These are phyloP conservation scores for Sporothrix phasma DNA, from an alignment of 2,329 filamentous ascomycete genomes.

Conservation along the genomic window DNA sequence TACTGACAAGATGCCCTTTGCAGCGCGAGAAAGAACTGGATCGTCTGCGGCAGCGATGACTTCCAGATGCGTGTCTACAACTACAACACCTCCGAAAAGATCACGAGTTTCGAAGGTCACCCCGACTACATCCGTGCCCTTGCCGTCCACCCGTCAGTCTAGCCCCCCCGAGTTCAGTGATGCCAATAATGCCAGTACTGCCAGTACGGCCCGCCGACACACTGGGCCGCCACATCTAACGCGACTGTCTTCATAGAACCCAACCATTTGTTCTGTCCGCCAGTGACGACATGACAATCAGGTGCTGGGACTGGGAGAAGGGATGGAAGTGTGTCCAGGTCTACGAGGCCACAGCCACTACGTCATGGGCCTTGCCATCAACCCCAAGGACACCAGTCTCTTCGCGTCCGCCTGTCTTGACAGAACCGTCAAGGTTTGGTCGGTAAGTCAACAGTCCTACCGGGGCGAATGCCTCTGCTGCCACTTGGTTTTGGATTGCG, in stretches of 20 bases:
- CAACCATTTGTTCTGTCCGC: slow-evolving; percentile 94
- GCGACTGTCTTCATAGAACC: slow-evolving; percentile 32
- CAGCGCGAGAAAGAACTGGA: slow-evolving; percentile 91
- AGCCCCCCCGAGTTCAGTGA: too few species aligned
- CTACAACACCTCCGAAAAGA: slow-evolving; percentile 99
- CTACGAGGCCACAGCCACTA: slow-evolving; percentile 89
- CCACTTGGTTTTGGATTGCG: background rate
- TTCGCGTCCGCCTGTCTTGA: slow-evolving; percentile 92
- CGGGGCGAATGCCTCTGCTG: background rate
- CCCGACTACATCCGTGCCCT: slow-evolving; percentile 98
- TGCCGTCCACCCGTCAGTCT: slow-evolving; percentile 63
- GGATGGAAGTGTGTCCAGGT: slow-evolving; percentile 94
- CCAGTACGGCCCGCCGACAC: background rate
- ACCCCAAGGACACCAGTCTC: slow-evolving; percentile 91
- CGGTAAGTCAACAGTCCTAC: background rate
- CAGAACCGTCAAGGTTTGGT: slow-evolving; percentile 65
- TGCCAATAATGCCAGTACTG: too few species aligned
- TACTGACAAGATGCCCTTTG: background rate
- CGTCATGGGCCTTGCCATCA: slow-evolving; percentile 93
- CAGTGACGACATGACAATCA: slow-evolving; percentile 97
- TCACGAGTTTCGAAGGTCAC: slow-evolving; percentile 92
- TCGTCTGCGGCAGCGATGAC: slow-evolving; percentile 88
- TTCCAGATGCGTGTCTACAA: slow-evolving; percentile 55
- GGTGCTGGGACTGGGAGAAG: slow-evolving; percentile 98
- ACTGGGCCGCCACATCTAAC: background rate